Evolutionary conservation across 176 grass and related monocot species (phyloP).

Genomic region (Aegilops bicornis): DNA sequence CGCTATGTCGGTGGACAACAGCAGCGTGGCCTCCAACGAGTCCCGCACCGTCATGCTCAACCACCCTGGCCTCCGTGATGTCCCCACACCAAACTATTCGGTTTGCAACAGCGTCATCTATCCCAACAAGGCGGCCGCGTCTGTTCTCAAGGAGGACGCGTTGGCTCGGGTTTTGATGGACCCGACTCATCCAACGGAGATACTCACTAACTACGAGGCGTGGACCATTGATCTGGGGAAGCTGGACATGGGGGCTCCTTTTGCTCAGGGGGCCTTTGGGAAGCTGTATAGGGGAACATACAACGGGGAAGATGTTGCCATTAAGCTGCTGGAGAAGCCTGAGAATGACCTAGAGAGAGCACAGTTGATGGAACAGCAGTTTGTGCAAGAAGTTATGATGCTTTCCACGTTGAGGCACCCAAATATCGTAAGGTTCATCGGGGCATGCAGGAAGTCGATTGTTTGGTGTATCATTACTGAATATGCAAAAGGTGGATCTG

Average conservation of each 20-base stretch:
- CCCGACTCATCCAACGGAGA: constrained; percentile 42
- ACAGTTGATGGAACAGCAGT: constrained; percentile 77
- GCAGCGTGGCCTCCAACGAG: constrained; percentile 67
- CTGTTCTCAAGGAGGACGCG: constrained; percentile 41
- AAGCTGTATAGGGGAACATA: constrained; percentile 71
- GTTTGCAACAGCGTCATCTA: constrained; percentile 41
- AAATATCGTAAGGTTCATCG: constrained; percentile 75
- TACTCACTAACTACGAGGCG: constrained; percentile 50
- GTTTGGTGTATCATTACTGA: constrained; percentile 86
- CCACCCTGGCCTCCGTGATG: constrained; percentile 57
- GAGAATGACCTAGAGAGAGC: constrained; percentile 65
- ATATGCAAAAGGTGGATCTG: constrained; percentile 74
- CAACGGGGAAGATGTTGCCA: constrained; percentile 72
- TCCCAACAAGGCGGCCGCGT: background rate
- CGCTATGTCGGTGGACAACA: constrained; percentile 56
- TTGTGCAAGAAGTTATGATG: constrained; percentile 80
- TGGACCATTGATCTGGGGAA: constrained; percentile 76
- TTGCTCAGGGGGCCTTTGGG: constrained; percentile 83
- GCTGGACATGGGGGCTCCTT: constrained; percentile 59
- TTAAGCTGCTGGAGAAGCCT: constrained; percentile 73
- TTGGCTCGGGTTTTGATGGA: constrained; percentile 63
- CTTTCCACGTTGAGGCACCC: constrained; percentile 55
- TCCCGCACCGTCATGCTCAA: constrained; percentile 65
- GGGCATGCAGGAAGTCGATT: constrained; percentile 64
- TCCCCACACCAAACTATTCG: constrained; percentile 37